Conservation (phyloP, 1,284 basidiomycete species). For the Cryptococcus jaspeensis region DNA sequence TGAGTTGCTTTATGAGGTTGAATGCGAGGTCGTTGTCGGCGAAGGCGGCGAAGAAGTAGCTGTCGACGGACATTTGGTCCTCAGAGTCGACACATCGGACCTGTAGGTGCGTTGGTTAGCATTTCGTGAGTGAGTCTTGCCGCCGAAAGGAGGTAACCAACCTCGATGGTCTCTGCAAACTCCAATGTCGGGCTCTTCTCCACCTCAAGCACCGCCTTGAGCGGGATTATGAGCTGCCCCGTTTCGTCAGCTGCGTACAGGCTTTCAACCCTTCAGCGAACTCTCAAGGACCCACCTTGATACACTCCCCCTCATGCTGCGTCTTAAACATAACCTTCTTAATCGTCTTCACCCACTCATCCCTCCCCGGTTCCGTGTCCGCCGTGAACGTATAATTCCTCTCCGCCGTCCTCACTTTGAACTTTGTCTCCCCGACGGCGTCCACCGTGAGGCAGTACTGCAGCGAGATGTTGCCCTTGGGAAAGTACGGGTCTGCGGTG, state of each 20-base stretch:
- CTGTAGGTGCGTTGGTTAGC: constrained; percentile 11
- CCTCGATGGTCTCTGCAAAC: constrained; percentile 89
- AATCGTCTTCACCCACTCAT: constrained; percentile 92
- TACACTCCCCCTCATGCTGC: constrained; percentile 91
- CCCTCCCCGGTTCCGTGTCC: constrained; percentile 74
- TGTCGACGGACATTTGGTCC: constrained; percentile 73
- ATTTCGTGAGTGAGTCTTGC: background rate
- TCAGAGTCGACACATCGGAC: constrained; percentile 82
- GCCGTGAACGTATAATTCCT: constrained; percentile 69
- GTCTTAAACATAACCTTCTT: constrained; percentile 85
- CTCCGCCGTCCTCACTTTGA: constrained; percentile 76
- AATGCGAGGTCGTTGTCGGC: constrained; percentile 71
- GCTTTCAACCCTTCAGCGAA: background rate
- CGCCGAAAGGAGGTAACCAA: constrained; percentile 5
- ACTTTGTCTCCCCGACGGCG: constrained; percentile 65
- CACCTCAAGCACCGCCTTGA: constrained; percentile 82
- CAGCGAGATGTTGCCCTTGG: constrained; percentile 88
- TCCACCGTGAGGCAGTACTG: constrained; percentile 90
- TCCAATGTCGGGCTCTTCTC: constrained; percentile 84
- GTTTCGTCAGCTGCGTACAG: constrained; percentile 1
- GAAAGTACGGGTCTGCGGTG: constrained; percentile 94
- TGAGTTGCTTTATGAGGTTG: constrained; percentile 68
- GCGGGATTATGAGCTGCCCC: constrained; percentile 83
- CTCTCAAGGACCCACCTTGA: constrained; percentile 62
- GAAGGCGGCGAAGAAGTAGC: constrained; percentile 82